Percentiles rank a stretch among this genome's conserved stretches.
These are phyloP conservation scores for Cercospora sojina DNA, from an alignment of 2,329 filamentous ascomycete genomes.

Conservation along the genomic window DNA sequence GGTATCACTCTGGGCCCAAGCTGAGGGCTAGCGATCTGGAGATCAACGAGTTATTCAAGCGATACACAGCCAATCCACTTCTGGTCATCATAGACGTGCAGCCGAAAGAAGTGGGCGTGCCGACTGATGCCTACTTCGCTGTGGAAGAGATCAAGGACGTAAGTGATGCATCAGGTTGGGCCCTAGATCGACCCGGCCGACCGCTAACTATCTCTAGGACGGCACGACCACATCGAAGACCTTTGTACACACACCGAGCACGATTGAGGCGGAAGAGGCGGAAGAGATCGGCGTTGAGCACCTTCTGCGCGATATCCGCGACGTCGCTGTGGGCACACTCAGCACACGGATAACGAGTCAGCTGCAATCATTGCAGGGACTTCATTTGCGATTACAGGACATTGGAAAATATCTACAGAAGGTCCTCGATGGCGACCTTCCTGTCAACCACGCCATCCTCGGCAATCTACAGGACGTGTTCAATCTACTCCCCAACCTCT, in stretches of 20 bases:
- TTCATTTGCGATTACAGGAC: constrained; percentile 90
- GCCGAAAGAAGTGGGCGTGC: constrained; percentile 95
- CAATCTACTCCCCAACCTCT: constrained; percentile 94
- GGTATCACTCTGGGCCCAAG: constrained; percentile 99
- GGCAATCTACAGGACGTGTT: constrained; percentile 99
- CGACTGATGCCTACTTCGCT: constrained; percentile 97
- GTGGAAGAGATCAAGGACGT: constrained; percentile 99
- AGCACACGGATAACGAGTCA: constrained; percentile 97
- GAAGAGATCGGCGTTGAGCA: constrained; percentile 99
- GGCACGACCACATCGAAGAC: constrained; percentile 95
- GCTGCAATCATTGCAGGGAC: constrained; percentile 91
- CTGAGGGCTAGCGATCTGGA: constrained; percentile 93
- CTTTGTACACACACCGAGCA: constrained; percentile 96
- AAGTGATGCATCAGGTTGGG: constrained; percentile 12
- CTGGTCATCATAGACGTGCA: constrained; percentile 98
- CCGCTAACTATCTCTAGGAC: constrained; percentile 60
- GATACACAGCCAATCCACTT: constrained; percentile 94
- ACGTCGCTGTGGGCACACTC: constrained; percentile 94
- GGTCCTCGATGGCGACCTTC: constrained; percentile 86
- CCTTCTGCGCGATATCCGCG: constrained; percentile 92
- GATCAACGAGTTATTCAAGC: constrained; percentile 99
- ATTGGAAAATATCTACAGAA: constrained; percentile 96
- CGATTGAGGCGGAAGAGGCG: constrained; percentile 97
- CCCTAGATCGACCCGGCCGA: not conserved
- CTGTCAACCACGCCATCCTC: constrained; percentile 94